Evolutionary conservation across 371 early-diverging fungal genomes (phyloP), one percentile per base, ranked within the genome.

Genomic region (Mycotypha africana): DNA sequence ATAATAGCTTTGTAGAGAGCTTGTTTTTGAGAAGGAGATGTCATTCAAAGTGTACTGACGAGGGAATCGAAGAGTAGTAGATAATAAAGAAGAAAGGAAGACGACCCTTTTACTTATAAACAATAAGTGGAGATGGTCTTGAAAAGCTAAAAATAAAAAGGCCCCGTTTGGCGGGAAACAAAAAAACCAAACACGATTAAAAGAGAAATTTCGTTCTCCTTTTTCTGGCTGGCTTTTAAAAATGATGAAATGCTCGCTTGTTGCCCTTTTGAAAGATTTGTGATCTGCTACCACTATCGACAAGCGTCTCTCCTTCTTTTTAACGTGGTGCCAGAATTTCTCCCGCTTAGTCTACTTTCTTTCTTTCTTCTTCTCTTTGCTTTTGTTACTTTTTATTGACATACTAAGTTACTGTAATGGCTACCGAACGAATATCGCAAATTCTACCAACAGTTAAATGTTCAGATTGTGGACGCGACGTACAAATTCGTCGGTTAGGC

Each of bases 1-100:
- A 96, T 87, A 54, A 95, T 79, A 21, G 91, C 95, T 72, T 94
- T 95, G 64, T n/a, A n/a, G n/a, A n/a, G n/a, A n/a, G n/a, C n/a
- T n/a, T n/a, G n/a, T n/a, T n/a, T n/a, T n/a, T n/a, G n/a, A n/a
- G n/a, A n/a, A n/a, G n/a, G n/a, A n/a, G n/a, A n/a, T n/a, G n/a
- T n/a, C n/a, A n/a, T n/a, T n/a, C n/a, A 28, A 28, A 28, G 5
- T 28, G 28, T 28, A 8, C 8, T 28, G 28, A 28, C n/a, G n/a
- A n/a, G n/a, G n/a, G n/a, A n/a, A n/a, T n/a, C n/a, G n/a, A n/a
- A n/a, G n/a, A n/a, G n/a, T n/a, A n/a, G n/a, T n/a, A n/a, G n/a
- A n/a, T n/a, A n/a, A n/a, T n/a, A n/a, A n/a, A n/a, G n/a, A n/a
- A n/a, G n/a, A n/a, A n/a, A n/a, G n/a, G n/a, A n/a, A n/a, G n/a